Evolutionary conservation across 176 grass and related monocot species (phyloP), one percentile per base, ranked within the genome.

Genomic region (Tillandsia fasciculata): DNA sequence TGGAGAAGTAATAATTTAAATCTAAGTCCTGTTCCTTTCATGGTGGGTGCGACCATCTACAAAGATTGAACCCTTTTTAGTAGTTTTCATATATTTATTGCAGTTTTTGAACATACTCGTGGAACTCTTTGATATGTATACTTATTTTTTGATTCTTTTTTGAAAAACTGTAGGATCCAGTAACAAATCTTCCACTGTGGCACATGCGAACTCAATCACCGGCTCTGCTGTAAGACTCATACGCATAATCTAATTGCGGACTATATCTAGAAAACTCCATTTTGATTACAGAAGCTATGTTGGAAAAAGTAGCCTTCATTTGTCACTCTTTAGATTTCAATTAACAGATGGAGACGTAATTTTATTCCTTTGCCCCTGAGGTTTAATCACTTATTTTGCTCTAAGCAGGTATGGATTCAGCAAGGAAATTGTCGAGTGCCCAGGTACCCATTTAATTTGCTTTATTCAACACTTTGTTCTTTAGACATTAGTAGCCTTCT

Each of bases 151-250:
- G 69, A 2, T 48, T 12, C 15, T 63, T 22, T 78, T 82, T 79
- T 70, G 11, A 64, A 83, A 70, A 84, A 90, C 59, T 87, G 26
- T 74, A 96, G 92, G 92, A 96, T 83, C 88, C 92, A 54, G 85
- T 96, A 76, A 96, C 92, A 53, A 67, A 80, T 89, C 92, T 96
- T 85, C 92, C 92, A 49, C 52, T 85, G 78, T 86, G 81, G 83
- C 81, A 92, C 72, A 22, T 80, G 61, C 75, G 74, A 20, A 50
- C 64, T 75, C 71, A 87, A 50, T 87, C 92, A 7, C 83, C 88
- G 64, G 70, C 87, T 22, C 78, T 96, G 63, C 67, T 96, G 92
- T 92, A 85, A 87, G 86, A 61, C 69, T 56, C 29, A 56, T 64
- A 13, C 70, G 74, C 56, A 57, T 58, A 52, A 13, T 54, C 13